These are phyloP conservation scores for Scheffersomyces spartinae DNA, from an alignment of 805 yeast genomes.

Conservation along the genomic window DNA sequence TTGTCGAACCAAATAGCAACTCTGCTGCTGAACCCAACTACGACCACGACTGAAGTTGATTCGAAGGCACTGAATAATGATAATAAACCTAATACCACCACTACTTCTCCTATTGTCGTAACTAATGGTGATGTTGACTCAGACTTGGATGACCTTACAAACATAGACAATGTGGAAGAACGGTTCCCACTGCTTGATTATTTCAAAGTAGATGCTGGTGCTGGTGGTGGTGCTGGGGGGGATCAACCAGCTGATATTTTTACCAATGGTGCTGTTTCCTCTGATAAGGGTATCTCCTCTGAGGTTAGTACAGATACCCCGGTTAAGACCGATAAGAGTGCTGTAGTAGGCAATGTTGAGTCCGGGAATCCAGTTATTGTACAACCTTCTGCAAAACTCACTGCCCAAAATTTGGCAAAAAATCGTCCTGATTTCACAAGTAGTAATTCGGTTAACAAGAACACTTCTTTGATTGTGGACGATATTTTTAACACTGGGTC, in stretches of 20 bases:
- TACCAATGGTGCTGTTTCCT: background rate
- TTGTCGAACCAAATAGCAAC: background rate
- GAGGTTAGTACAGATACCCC: background rate
- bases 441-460: too few relatives aligned
- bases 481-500: too few relatives aligned
- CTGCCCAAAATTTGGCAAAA: background rate
- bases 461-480: too few relatives aligned
- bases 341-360: background rate
- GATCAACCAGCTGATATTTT: too few relatives aligned
- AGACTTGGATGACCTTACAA: constrained; percentile 23
- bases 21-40: constrained; percentile 2
- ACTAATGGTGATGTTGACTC: constrained; percentile 3
- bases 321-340: background rate
- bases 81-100: background rate
- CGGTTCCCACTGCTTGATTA: constrained; percentile 34
- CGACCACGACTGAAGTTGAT: background rate
- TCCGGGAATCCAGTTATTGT: background rate
- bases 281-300: constrained; percentile 1
- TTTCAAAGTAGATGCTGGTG: background rate
- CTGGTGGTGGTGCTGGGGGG: too few relatives aligned
- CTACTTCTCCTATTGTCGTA: background rate
- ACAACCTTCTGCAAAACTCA: background rate
- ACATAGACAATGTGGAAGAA: constrained; percentile 35
- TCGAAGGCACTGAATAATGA: background rate
- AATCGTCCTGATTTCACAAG: too few relatives aligned